These are phyloP conservation scores for Aegilops longissima DNA, from an alignment of 176 grass and related monocot genomes.

Conservation along the genomic window DNA sequence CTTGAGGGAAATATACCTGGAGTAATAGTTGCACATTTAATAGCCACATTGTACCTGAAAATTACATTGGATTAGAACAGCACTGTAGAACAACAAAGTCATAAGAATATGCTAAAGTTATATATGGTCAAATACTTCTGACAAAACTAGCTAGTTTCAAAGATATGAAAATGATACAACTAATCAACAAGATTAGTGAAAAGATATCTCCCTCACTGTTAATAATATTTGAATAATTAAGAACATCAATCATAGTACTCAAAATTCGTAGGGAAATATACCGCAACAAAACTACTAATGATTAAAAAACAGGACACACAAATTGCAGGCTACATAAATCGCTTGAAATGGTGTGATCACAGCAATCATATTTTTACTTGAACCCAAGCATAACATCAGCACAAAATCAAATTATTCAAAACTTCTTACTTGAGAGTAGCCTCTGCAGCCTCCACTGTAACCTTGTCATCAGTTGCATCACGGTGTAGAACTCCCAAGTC, in stretches of 20 bases:
- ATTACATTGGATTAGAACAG: slow-evolving; percentile 27
- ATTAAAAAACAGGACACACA: not conserved
- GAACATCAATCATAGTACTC: not conserved
- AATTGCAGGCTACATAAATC: not conserved
- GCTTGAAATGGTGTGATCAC: not conserved
- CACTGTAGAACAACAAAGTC: not conserved
- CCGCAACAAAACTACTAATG: not conserved
- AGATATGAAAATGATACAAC: not conserved
- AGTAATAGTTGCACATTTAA: slow-evolving; percentile 98
- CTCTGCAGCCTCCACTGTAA: slow-evolving; percentile 93
- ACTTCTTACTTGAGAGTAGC: slow-evolving; percentile 84
- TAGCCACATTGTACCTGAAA: slow-evolving; percentile 95
- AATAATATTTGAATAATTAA: not conserved
- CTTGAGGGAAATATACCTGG: slow-evolving; percentile 62
- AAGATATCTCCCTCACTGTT: not conserved
- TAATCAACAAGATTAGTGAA: not conserved
- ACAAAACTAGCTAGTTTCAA: not conserved
- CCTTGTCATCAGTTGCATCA: slow-evolving; percentile 94
- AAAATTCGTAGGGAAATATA: not conserved
- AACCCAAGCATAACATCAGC: not conserved
- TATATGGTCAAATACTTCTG: not conserved
- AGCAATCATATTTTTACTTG: not conserved
- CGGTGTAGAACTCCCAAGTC: slow-evolving; percentile 84
- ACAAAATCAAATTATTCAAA: not conserved
- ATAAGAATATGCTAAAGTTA: not conserved